These are phyloP conservation scores for Massarina eburnea DNA, from an alignment of 2,329 filamentous ascomycete genomes.

Conservation along the genomic window DNA sequence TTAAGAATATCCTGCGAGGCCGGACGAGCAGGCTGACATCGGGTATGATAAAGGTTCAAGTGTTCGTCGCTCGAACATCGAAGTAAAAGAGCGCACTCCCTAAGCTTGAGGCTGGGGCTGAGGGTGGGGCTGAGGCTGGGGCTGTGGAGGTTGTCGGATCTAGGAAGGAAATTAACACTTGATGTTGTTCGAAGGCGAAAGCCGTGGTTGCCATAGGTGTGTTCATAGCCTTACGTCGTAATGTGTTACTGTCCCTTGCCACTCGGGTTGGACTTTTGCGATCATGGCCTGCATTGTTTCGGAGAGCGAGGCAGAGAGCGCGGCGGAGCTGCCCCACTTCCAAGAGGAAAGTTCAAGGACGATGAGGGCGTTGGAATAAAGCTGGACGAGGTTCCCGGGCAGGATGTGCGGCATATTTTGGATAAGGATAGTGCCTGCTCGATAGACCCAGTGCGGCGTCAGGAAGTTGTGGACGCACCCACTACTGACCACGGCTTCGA, in stretches of 20 bases:
- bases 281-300: conserved; percentile 39
- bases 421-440: conserved; percentile 34
- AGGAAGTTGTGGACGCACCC: conserved; percentile 35
- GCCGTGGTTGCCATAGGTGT: not conserved
- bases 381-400: conserved; percentile 33
- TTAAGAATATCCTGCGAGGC: too few relatives aligned
- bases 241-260: conserved; percentile 22
- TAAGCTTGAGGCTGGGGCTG: not conserved
- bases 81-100: too few relatives aligned
- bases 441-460: conserved; percentile 41
- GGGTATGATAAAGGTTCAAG: too few relatives aligned
- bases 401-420: conserved; percentile 34
- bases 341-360: conserved; percentile 35
- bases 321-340: conserved; percentile 36
- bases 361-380: conserved; percentile 39
- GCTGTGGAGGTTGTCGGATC: not conserved
- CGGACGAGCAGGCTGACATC: too few relatives aligned
- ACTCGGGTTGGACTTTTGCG: conserved; percentile 27
- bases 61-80: too few relatives aligned
- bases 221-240: conserved; percentile 33
- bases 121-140: not conserved
- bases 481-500: conserved; percentile 34
- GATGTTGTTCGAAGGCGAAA: not conserved
- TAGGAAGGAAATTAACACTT: not conserved
- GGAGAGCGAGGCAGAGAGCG: conserved; percentile 29